Base-by-base conservation (phyloP, 208 protist genomes). In the Phytomonas sp. region DNA sequence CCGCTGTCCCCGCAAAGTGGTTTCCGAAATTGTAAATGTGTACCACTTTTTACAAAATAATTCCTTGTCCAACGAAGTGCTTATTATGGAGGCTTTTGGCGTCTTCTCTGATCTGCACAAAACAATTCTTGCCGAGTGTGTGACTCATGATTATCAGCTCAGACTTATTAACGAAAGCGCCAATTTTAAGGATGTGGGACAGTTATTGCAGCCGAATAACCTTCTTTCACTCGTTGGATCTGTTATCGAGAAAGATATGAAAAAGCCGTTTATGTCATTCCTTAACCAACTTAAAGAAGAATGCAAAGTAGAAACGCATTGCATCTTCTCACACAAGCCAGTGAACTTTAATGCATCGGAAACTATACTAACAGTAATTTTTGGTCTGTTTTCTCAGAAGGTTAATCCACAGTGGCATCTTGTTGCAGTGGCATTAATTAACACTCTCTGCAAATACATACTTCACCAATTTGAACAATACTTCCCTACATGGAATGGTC, bases 91-190 rank as follows among this genome's bases (percentile, higher is more conserved):
- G 45, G 80, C 79, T 29, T 60, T 79, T 12, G 67, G 42, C 11
- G 79, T 94, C 16, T 89, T 93, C 72, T 63, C 61, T 37, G 49
- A 79, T n/a, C 77, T 96, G 11, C 87, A 94, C 67, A 73, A 72
- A 49, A 73, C 81, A 0, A 81, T 93, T 63, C 82, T 96, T n/a
- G 75, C 84, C 12, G 52, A 86, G 52, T 94, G 88, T 32, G 85
- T 93, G 29, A 91, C 82, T 72, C 82, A 93, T 70, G 86, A 90
- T 34, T 94, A 93, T 67, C 86, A 93, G 73, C 75, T 96, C 11
- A 70, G 85, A 73, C 81, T 90, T 5, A 92, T 96, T 67, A 82
- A 80, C 29, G 81, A 91, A 29, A 77, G 81, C 29, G 75, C 75
- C 29, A 82, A 72, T 64, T 74, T 93, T n/a, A 83, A 78, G 31